These are phyloP conservation scores for Dujonia santamariae DNA, from an alignment of 1,139 yeast genomes.

Conservation along the genomic window DNA sequence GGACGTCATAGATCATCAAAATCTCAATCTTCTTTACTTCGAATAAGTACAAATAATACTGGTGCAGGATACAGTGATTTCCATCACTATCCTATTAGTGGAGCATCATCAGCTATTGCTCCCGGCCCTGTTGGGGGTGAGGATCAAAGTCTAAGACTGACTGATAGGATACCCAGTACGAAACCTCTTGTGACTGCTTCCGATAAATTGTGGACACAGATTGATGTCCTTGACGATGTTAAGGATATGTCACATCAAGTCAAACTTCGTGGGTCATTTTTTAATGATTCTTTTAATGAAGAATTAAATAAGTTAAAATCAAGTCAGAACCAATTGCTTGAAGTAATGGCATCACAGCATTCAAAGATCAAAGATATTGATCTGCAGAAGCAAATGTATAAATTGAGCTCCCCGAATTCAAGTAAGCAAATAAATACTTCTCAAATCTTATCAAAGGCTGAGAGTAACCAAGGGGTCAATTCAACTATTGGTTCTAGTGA, in stretches of 20 bases:
- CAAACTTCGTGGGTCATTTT: slow-evolving; percentile 52
- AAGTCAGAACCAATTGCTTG: slow-evolving; percentile 60
- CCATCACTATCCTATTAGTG: slow-evolving; percentile 15
- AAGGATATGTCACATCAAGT: slow-evolving; percentile 60
- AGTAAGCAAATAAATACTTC: not conserved
- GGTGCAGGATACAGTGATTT: too few relatives aligned
- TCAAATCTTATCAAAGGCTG: too few relatives aligned
- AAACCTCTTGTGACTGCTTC: slow-evolving; percentile 56
- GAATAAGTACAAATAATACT: slow-evolving; percentile 28
- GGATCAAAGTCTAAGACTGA: slow-evolving; percentile 30
- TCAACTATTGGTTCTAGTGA: slow-evolving; percentile 45
- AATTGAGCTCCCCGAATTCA: slow-evolving; percentile 1
- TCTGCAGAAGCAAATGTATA: slow-evolving; percentile 23
- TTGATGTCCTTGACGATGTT: slow-evolving; percentile 83
- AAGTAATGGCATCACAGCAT: slow-evolving; percentile 48
- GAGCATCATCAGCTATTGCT: too few relatives aligned
- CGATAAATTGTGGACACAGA: slow-evolving; percentile 84
- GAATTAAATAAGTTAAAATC: slow-evolving; percentile 55
- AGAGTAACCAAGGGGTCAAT: too few relatives aligned
- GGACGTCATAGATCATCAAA: slow-evolving; percentile 5
- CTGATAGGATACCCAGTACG: slow-evolving; percentile 46
- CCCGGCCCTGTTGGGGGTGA: slow-evolving; percentile 12
- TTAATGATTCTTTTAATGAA: slow-evolving; percentile 57
- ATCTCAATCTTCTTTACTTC: slow-evolving; percentile 4
- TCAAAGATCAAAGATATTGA: slow-evolving; percentile 16